Conservation (phyloP, 495 filamentous ascomycete species). For the Letharia columbiana region DNA sequence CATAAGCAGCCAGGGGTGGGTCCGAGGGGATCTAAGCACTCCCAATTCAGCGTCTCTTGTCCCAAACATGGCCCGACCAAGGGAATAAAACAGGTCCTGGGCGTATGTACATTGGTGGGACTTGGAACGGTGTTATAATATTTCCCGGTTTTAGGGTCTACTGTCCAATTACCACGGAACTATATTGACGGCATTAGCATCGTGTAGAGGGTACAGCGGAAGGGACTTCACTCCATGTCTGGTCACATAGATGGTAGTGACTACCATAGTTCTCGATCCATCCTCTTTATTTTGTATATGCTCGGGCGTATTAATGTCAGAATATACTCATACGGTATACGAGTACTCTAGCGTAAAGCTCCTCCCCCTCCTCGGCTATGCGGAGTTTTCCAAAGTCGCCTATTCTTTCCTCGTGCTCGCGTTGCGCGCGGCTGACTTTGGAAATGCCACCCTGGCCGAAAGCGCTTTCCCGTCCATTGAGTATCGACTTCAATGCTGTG, state of each 20-base stretch:
- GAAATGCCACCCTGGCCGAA: slow-evolving; percentile 18
- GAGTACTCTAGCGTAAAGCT: too few relatives aligned
- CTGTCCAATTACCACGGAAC: slow-evolving; percentile 85
- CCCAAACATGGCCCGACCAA: neutral
- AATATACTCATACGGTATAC: too few relatives aligned
- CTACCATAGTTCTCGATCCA: slow-evolving; percentile 8
- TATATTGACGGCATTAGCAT: slow-evolving; percentile 38
- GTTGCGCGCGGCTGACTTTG: slow-evolving; percentile 3
- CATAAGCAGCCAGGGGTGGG: slow-evolving; percentile 77
- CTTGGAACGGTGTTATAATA: slow-evolving; percentile 57
- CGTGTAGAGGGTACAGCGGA: neutral
- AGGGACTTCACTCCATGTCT: slow-evolving; percentile 66
- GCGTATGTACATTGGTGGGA: slow-evolving; percentile 52
- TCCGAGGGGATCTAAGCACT: slow-evolving; percentile 55
- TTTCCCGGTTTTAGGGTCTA: slow-evolving; percentile 66
- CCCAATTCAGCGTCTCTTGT: neutral
- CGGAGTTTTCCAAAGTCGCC: slow-evolving; percentile 13
- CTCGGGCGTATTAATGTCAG: too few relatives aligned
- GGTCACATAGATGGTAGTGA: slow-evolving; percentile 64
- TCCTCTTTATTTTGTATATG: neutral
- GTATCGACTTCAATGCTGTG: slow-evolving; percentile 3
- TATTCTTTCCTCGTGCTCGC: slow-evolving; percentile 13
- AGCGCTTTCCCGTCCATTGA: neutral
- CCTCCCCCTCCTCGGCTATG: neutral
- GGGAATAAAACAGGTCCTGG: neutral